Percentiles rank a stretch among this genome's conserved stretches.
Evolutionary conservation across 75 land plant genomes (phyloP).

Genomic region (Selaginella moellendorffii): DNA sequence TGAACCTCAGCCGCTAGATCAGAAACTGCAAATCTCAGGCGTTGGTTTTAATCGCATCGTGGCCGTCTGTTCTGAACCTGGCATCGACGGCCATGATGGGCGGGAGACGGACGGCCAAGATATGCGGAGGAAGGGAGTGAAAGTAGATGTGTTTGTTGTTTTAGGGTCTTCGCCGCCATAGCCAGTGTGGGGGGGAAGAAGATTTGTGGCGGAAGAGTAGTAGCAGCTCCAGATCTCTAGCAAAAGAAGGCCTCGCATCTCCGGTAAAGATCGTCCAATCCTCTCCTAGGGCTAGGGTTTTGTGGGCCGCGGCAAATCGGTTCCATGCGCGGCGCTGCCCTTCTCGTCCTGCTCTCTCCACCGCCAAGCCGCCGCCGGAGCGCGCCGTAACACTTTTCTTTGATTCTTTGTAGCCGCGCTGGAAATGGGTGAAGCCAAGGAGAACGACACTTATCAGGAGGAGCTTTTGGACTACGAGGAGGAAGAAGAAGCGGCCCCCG

Average conservation of each 20-base stretch:
- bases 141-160: not conserved
- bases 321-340: not conserved
- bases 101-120: not conserved
- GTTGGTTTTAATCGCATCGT: not conserved
- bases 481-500: conserved; percentile 80
- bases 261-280: not conserved
- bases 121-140: not conserved
- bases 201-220: too few relatives aligned
- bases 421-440: conserved; percentile 67
- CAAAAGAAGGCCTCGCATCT: not conserved
- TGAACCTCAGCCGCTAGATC: not conserved
- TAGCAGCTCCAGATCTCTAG: too few relatives aligned
- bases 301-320: not conserved
- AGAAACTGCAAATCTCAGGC: too few relatives aligned
- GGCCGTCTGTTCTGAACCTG: not conserved
- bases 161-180: not conserved
- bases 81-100: not conserved
- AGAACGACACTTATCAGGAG: conserved; percentile 80
- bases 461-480: conserved; percentile 98
- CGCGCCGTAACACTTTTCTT: not conserved
- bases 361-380: not conserved
- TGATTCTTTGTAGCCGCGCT: not conserved
- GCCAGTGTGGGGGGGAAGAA: too few relatives aligned
- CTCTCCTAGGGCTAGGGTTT: not conserved
- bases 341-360: too few relatives aligned